Base-by-base conservation (phyloP, 345 rosid genomes). In the Laguncularia racemosa region DNA sequence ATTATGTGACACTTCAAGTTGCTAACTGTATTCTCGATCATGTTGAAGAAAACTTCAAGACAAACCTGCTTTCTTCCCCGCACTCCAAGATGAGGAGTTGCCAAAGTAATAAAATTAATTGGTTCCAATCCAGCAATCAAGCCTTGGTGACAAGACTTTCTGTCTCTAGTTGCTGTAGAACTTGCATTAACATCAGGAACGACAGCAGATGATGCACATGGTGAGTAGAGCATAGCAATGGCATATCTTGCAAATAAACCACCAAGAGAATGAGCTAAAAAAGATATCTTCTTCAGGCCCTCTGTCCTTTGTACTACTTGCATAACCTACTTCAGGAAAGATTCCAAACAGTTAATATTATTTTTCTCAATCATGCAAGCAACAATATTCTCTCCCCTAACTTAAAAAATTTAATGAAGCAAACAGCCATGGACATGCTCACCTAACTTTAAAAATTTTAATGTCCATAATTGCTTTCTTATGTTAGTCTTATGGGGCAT, bases 51-150 rank as follows among this genome's bases (percentile, higher is more conserved):
- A 38, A 21, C 56, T 67, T 56, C 51, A 67, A 59, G 56, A 80
- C 84, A 65, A 71, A 88, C 98, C 96, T 93, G 99, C 67, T 84
- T 86, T 76, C 79, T 89, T 68, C 99, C 99, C 75, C 97, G 79
- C 62, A 89, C 99, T 23, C 99, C 99, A 38, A 93, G 96, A 77
- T 93, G 99, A 60, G 99, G 99, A 66, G 95, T 93, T 49, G 97
- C 99, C 88, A 93, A 75, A 66, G 96, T 83, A 64, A 93, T 78
- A 83, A 93, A 93, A 85, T 77, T 93, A 63, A 86, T 71, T 20
- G 99, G 89, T 64, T 93, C 91, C 63, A 93, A 76, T 56, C 97
- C 99, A 59, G 95, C 96, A 74, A 93, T 76, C 55, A 57, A 80
- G 70, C 86, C 95, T 64, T 67, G 67, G 60, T 59, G 68, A 40